Evolutionary conservation across 2,329 filamentous ascomycete species (phyloP), one percentile per base, ranked within the genome.

Genomic region (Macrophomina tecta): DNA sequence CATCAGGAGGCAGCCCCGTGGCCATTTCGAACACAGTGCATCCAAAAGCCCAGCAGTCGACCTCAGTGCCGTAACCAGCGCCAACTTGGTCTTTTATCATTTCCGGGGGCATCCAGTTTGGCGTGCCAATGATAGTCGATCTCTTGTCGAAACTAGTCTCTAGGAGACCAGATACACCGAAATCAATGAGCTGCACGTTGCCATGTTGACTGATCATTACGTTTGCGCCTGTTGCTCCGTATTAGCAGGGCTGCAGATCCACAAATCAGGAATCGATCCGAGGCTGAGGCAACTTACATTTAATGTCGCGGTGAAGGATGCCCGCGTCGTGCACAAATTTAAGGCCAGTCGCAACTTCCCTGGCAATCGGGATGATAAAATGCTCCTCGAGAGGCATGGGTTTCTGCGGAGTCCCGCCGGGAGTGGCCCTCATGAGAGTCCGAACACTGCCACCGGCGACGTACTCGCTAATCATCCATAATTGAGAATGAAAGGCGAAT

Each of bases 381-480:
- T 83, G 84, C 70, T 90, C 87, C 34, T 86, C 84, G 2, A 90
- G 78, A 11, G 74, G 72, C 38, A 72, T 70, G 7, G 81, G 84
- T 68, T 83, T 81, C 30, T 51, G 46, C 23, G 64, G 55, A 5
- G 56, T 45, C n/a, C 48, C 36, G 16, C 56, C 56, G 2, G 64
- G 64, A 3, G 36, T 61, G 2, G 64, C 64, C 18, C 64, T 52
- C 82, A 89, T 87, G 71, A 90, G 73, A 8, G 88, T 90, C 67
- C 87, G 83, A 6, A 96, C 90, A 76, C 92, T 95, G 58, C 92
- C 92, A 69, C 92, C 92, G 5, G 90, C 91, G 72, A 92, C 94
- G 77, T 94, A 93, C 79, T 95, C 91, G 68, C 91, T 94, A 66
- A 95, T 88, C 82, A 95, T 92, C 92, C 92, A 96, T 81, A 96